Conservation (phyloP, 495 filamentous ascomycete species). For the Penicillium nucicola region DNA sequence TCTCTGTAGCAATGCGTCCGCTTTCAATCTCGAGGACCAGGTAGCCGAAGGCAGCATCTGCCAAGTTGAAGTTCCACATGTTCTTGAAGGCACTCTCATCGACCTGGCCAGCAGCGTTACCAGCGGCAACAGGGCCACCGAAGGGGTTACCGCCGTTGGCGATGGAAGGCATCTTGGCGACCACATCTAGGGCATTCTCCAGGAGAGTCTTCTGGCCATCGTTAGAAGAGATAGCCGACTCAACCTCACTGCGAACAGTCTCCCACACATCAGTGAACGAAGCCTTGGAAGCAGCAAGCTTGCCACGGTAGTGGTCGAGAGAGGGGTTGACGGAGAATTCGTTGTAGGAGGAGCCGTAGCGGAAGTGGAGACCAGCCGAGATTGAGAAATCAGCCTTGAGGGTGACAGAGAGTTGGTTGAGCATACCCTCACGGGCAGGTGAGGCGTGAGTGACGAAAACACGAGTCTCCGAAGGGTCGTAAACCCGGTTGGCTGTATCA, state of each 20-base stretch:
- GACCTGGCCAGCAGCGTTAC: conserved; percentile 75
- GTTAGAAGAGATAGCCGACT: conserved; percentile 88
- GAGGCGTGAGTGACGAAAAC: conserved; percentile 97
- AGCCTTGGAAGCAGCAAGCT: conserved; percentile 98
- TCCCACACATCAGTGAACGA: conserved; percentile 99
- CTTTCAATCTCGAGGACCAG: conserved; percentile 91
- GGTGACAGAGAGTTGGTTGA: conserved; percentile 97
- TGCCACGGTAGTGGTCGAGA: conserved; percentile 96
- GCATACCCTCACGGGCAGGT: conserved; percentile 90
- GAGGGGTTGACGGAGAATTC: conserved; percentile 99
- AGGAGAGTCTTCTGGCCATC: conserved; percentile 88
- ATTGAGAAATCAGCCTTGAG: conserved; percentile 98
- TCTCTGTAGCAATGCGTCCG: conserved; percentile 94
- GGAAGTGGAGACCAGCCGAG: conserved; percentile 96
- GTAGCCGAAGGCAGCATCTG: conserved; percentile 96
- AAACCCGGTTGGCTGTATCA: conserved; percentile 96
- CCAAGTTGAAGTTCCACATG: conserved; percentile 99
- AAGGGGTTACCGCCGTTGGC: conserved; percentile 97
- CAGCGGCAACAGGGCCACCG: conserved; percentile 76
- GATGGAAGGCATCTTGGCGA: conserved; percentile 92
- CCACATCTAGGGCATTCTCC: conserved; percentile 83
- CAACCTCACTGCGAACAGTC: conserved; percentile 92
- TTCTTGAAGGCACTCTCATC: conserved; percentile 99
- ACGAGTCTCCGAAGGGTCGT: conserved; percentile 97
- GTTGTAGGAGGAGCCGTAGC: conserved; percentile 99